Evolutionary conservation across 2,329 filamentous ascomycete genomes (phyloP).

Genomic region (Teratosphaeria nubilosa): DNA sequence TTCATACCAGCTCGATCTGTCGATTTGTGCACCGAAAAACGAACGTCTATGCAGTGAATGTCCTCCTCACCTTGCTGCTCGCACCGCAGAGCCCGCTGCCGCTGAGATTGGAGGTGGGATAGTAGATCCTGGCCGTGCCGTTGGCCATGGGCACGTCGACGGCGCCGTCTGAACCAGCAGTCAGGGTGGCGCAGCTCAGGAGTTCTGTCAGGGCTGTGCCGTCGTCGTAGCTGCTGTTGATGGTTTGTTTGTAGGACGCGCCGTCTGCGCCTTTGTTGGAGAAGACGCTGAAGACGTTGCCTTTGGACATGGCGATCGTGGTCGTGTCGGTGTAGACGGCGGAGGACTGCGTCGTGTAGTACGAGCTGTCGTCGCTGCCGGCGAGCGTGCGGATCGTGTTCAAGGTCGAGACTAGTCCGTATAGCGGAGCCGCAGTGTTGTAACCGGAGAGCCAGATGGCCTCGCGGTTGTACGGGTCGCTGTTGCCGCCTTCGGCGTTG

Average conservation of each 20-base stretch:
- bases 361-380: slow-evolving; percentile 29
- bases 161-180: slow-evolving; percentile 17
- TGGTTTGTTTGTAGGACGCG: slow-evolving; percentile 15
- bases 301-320: slow-evolving; percentile 40
- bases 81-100: slow-evolving; percentile 11
- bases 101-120: slow-evolving; percentile 16
- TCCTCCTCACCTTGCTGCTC: slow-evolving; percentile 1
- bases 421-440: slow-evolving; percentile 31
- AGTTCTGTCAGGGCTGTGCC: slow-evolving; percentile 29
- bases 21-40: neutral
- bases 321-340: slow-evolving; percentile 31
- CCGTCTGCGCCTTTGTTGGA: slow-evolving; percentile 22
- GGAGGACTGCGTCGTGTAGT: slow-evolving; percentile 31
- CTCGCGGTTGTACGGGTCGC: slow-evolving; percentile 31
- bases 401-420: slow-evolving; percentile 32
- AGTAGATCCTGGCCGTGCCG: slow-evolving; percentile 28
- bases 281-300: slow-evolving; percentile 31
- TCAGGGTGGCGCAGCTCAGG: slow-evolving; percentile 25
- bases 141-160: slow-evolving; percentile 26
- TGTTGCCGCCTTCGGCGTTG: slow-evolving; percentile 22
- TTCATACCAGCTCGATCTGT: neutral
- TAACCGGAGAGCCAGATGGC: slow-evolving; percentile 34
- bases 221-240: slow-evolving; percentile 16
- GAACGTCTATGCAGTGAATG: neutral
- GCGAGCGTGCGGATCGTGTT: slow-evolving; percentile 43